Conservation (phyloP, 129 eudicot genomes). For the Pseudognaphalium luteoalbum region DNA sequence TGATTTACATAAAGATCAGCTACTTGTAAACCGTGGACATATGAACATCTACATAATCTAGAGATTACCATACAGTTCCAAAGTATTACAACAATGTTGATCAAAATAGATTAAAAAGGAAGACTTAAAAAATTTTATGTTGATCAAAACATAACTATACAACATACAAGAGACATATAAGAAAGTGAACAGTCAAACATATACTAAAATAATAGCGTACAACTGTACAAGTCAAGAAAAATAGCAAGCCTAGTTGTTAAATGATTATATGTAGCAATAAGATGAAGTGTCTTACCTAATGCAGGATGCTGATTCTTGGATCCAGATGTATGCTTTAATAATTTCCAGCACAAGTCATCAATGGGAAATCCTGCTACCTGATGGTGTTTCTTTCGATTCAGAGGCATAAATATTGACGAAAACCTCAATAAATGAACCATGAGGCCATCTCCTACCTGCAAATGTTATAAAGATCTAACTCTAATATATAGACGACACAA, state of each 20-base stretch:
- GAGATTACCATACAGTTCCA: neutral
- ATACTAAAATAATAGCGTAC: neutral
- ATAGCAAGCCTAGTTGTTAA: neutral
- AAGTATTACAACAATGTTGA: neutral
- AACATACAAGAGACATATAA: neutral
- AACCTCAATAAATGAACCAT: slow-evolving; percentile 60
- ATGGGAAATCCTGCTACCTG: slow-evolving; percentile 74
- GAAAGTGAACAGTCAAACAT: neutral
- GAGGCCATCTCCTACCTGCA: slow-evolving; percentile 78
- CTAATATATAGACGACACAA: neutral
- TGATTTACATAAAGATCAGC: neutral
- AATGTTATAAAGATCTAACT: slow-evolving; percentile 1
- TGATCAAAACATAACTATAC: neutral
- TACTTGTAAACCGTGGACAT: slow-evolving; percentile 1
- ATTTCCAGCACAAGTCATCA: slow-evolving; percentile 36
- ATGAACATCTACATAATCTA: neutral
- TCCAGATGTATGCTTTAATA: slow-evolving; percentile 26
- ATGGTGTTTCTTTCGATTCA: slow-evolving; percentile 49
- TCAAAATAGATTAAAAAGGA: too few species aligned
- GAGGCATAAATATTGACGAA: slow-evolving; percentile 65
- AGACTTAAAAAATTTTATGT: neutral
- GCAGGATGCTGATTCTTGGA: slow-evolving; percentile 29
- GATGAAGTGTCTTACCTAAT: slow-evolving; percentile 20
- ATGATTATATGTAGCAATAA: neutral
- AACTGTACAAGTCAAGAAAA: neutral